Conservation (phyloP, 2,329 filamentous ascomycete species). For the Neonectria ditissima region DNA sequence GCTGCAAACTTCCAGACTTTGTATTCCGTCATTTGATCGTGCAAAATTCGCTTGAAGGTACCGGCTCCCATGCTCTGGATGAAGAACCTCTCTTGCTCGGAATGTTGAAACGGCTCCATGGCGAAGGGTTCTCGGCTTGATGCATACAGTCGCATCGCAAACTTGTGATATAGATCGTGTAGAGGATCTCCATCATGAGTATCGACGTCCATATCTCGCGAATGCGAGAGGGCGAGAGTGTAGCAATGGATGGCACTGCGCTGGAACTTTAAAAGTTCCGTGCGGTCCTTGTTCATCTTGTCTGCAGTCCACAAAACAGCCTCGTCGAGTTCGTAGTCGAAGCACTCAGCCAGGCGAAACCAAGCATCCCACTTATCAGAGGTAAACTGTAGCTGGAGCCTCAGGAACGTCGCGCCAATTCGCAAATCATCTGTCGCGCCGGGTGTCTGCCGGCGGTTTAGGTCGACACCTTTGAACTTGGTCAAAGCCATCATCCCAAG, state of each 20-base stretch:
- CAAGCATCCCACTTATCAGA: slow-evolving; percentile 89
- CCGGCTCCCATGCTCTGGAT: slow-evolving; percentile 63
- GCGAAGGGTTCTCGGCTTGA: slow-evolving; percentile 72
- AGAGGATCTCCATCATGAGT: slow-evolving; percentile 64
- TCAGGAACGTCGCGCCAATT: slow-evolving; percentile 82
- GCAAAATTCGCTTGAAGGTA: slow-evolving; percentile 64
- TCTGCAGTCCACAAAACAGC: slow-evolving; percentile 89
- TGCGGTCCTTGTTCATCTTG: slow-evolving; percentile 86
- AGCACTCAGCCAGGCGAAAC: slow-evolving; percentile 88
- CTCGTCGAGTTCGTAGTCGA: slow-evolving; percentile 89
- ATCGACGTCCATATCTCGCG: slow-evolving; percentile 57
- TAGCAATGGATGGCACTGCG: slow-evolving; percentile 87
- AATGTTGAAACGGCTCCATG: slow-evolving; percentile 70
- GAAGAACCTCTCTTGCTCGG: slow-evolving; percentile 68
- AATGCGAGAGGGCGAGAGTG: slow-evolving; percentile 69
- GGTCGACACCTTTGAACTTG: slow-evolving; percentile 79
- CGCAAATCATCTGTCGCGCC: slow-evolving; percentile 87
- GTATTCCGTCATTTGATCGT: slow-evolving; percentile 69
- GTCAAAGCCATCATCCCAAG: slow-evolving; percentile 89
- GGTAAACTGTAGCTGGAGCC: slow-evolving; percentile 85
- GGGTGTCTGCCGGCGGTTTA: slow-evolving; percentile 79
- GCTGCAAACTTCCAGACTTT: slow-evolving; percentile 73
- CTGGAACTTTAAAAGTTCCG: slow-evolving; percentile 80
- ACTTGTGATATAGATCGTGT: slow-evolving; percentile 70
- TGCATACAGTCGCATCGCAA: slow-evolving; percentile 71